Percentiles rank a stretch among this genome's conserved stretches.
phyloP scores from a whole-genome alignment of 2,329 filamentous ascomycete genomes.

The Ophiostoma populinum region DNA sequence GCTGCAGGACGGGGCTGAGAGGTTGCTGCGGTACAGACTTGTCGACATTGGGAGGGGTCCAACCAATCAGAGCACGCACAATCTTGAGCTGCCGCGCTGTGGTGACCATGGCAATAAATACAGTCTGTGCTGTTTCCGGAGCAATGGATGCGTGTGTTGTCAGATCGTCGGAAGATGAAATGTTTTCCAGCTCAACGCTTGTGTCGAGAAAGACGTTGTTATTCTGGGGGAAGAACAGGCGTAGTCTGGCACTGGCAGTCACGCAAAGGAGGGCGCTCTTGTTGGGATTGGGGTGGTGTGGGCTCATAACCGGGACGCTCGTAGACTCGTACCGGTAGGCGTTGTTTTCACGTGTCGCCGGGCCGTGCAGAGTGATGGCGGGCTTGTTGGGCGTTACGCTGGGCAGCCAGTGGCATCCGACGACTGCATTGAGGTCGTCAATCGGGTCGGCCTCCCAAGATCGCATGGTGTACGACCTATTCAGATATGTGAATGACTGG shows the following conservation, averaged over 20 bases:
- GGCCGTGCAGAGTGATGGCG: slow-evolving; percentile 36
- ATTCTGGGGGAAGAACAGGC: slow-evolving; percentile 61
- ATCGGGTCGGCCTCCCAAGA: slow-evolving; percentile 48
- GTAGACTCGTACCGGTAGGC: slow-evolving; percentile 55
- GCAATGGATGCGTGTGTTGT: slow-evolving; percentile 64
- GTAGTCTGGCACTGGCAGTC: slow-evolving; percentile 55
- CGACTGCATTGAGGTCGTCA: slow-evolving; percentile 60
- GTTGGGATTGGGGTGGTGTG: slow-evolving; percentile 51
- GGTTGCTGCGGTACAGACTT: slow-evolving; percentile 31
- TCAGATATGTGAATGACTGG: slow-evolving; percentile 55
- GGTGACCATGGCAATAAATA: slow-evolving; percentile 49
- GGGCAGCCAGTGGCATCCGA: slow-evolving; percentile 77
- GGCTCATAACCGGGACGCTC: slow-evolving; percentile 47
- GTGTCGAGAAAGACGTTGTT: slow-evolving; percentile 57
- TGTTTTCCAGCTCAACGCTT: slow-evolving; percentile 55
- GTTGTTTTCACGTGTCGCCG: slow-evolving; percentile 42
- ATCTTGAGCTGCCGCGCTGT: slow-evolving; percentile 56
- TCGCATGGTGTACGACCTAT: slow-evolving; percentile 47
- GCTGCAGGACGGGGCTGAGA: slow-evolving; percentile 36
- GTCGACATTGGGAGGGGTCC: slow-evolving; percentile 44
- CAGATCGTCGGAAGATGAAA: slow-evolving; percentile 55
- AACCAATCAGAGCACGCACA: slow-evolving; percentile 56
- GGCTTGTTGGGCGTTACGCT: slow-evolving; percentile 30
- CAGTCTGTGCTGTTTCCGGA: slow-evolving; percentile 59
- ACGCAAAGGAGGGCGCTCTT: slow-evolving; percentile 64